phyloP scores from a whole-genome alignment of 106 monocot genomes.

The Apostasia shenzhenica region DNA sequence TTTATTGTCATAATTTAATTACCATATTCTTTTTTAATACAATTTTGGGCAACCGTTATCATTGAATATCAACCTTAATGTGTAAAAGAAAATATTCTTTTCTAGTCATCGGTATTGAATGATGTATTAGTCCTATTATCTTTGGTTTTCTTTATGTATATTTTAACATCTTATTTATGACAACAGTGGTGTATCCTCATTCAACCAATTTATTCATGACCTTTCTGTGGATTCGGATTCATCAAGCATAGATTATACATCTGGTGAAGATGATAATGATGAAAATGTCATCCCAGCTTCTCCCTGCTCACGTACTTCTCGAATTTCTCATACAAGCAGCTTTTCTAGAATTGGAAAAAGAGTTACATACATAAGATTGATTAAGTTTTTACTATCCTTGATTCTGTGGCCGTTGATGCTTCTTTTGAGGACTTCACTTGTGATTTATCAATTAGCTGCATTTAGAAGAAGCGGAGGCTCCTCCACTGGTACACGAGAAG shows the following conservation, averaged over 20 bases:
- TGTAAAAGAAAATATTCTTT: too few relatives aligned
- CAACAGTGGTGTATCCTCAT: conserved; percentile 94
- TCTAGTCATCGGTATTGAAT: too few relatives aligned
- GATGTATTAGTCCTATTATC: too few relatives aligned
- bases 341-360: conserved; percentile 49
- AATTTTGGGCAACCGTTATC: too few relatives aligned
- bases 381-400: conserved; percentile 59
- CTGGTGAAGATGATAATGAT: conserved; percentile 76
- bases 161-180: not conserved
- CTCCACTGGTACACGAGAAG: not conserved
- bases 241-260: conserved; percentile 37
- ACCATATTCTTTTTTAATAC: too few relatives aligned
- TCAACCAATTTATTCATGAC: conserved; percentile 90
- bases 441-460: conserved; percentile 29
- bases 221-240: conserved; percentile 80
- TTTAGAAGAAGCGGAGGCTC: conserved; percentile 16
- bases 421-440: conserved; percentile 38
- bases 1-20: too few relatives aligned
- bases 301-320: conserved; percentile 76
- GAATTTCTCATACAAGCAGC: conserved; percentile 67
- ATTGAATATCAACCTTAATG: too few relatives aligned
- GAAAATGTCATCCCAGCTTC: conserved; percentile 53
- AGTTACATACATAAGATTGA: conserved; percentile 11
- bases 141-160: too few relatives aligned
- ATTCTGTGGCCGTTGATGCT: conserved; percentile 65